Evolutionary conservation across 805 yeast species (phyloP).

Genomic region (Candida boleticola): DNA sequence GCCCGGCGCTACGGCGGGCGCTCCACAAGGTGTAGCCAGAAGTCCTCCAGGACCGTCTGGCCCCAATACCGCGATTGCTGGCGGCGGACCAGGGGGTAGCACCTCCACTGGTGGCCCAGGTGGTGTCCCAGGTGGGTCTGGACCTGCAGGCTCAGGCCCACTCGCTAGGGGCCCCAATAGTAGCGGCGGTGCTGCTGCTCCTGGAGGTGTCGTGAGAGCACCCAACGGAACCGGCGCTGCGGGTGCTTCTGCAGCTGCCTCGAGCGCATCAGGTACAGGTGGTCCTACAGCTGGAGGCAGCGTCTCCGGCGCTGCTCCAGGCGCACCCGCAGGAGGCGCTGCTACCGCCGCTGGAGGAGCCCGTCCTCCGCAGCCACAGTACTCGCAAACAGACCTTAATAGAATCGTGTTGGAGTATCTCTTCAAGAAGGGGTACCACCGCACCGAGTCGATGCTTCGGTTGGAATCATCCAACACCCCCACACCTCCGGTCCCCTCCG

Average conservation of each 20-base stretch:
- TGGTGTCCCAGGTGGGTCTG: no score
- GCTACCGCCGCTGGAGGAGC: conserved; percentile 5
- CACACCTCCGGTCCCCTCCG: conserved; percentile 48
- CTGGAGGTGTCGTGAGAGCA: neutral
- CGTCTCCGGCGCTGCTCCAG: neutral
- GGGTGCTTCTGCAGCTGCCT: neutral
- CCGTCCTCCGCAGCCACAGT: conserved; percentile 39
- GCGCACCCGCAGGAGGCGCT: conserved; percentile 2
- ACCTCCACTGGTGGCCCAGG: no score
- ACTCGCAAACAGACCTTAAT: conserved; percentile 85
- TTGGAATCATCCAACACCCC: conserved; percentile 73
- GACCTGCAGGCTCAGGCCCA: neutral
- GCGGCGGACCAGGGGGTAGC: neutral
- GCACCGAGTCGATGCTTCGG: conserved; percentile 91
- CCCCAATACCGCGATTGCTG: neutral
- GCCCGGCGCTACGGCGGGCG: no score
- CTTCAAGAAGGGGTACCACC: conserved; percentile 89
- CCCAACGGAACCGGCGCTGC: neutral
- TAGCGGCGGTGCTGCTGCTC: neutral
- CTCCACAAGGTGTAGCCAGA: neutral
- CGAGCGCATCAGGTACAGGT: neutral
- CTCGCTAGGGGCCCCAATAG: neutral
- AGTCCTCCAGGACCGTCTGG: conserved; percentile 1
- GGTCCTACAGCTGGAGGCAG: neutral
- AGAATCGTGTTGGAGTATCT: conserved; percentile 89